Evolutionary conservation across 169 alveolate genomes (phyloP).

Genomic region (Eimeria acervulina): DNA sequence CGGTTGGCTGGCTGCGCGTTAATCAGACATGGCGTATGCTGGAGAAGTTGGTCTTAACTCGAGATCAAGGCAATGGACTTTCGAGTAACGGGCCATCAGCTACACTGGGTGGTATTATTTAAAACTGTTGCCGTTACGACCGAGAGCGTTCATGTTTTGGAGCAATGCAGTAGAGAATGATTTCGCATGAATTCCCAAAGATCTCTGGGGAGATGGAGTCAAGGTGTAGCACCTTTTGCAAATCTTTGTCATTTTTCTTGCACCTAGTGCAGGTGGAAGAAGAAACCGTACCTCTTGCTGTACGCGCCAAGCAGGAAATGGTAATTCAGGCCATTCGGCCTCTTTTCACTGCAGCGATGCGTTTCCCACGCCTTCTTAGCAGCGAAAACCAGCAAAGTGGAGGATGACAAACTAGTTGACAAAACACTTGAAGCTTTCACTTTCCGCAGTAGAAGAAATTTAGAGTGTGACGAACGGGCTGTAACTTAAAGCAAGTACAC

Average conservation of each 20-base stretch:
- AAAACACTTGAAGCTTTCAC: neutral
- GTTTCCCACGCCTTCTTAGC: neutral
- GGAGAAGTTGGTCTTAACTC: conserved; percentile 19
- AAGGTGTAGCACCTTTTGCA: neutral
- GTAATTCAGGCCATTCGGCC: neutral
- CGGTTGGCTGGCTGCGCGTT: neutral
- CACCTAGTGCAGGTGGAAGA: conserved; percentile 2
- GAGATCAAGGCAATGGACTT: neutral
- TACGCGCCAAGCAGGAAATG: neutral
- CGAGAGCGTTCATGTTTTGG: neutral
- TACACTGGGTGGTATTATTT: neutral
- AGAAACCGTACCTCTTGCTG: neutral
- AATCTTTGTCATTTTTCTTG: neutral
- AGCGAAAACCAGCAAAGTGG: neutral
- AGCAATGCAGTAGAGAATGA: neutral
- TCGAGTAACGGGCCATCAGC: neutral
- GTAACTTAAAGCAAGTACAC: neutral
- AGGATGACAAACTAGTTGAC: neutral
- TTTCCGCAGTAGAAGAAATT: neutral
- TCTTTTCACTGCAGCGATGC: neutral
- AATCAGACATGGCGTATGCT: conserved; percentile 68
- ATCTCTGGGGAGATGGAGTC: neutral
- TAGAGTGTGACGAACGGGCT: neutral
- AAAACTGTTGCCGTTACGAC: neutral
- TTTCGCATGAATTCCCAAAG: neutral